Conservation (phyloP, 2,329 filamentous ascomycete species). For the Microascus cirrosus region DNA sequence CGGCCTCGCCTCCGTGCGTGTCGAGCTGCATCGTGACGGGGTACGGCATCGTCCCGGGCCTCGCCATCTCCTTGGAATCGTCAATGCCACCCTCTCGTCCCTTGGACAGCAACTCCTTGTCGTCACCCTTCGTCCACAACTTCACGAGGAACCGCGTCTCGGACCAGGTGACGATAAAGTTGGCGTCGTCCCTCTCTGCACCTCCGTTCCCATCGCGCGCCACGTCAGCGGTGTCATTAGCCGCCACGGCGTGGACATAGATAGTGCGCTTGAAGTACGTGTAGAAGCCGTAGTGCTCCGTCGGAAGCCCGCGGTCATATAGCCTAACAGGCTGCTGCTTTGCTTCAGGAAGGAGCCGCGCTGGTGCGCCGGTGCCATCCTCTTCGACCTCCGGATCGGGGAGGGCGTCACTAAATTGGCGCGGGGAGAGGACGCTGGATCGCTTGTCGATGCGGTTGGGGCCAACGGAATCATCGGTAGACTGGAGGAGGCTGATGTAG, state of each 20-base stretch:
- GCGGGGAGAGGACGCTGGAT: conserved; percentile 12
- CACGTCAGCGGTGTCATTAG: conserved; percentile 23
- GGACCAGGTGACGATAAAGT: conserved; percentile 44
- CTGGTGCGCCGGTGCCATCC: conserved; percentile 63
- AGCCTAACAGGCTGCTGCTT: conserved; percentile 70
- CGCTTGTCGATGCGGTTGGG: conserved; percentile 15
- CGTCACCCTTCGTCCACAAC: conserved; percentile 46
- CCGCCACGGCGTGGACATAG: conserved; percentile 55
- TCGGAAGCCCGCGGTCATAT: conserved; percentile 68
- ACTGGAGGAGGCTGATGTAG: conserved; percentile 62
- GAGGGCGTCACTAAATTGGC: conserved; percentile 29
- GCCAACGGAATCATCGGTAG: conserved; percentile 22
- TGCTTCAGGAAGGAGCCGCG: conserved; percentile 60
- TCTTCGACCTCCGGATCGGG: conserved; percentile 50
- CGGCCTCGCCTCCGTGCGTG: conserved; percentile 46
- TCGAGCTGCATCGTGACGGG: conserved; percentile 51
- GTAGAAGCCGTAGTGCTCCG: conserved; percentile 92
- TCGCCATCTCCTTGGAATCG: conserved; percentile 5
- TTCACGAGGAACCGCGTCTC: conserved; percentile 53
- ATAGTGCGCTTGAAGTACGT: conserved; percentile 82
- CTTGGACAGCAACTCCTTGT: conserved; percentile 27
- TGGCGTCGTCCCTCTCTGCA: conserved; percentile 37
- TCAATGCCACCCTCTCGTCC: background rate
- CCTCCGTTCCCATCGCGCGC: conserved; percentile 45
- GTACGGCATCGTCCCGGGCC: conserved; percentile 52